Conservation (phyloP, 78 protist genomes). For the Planoprotostelium fungivorum region DNA sequence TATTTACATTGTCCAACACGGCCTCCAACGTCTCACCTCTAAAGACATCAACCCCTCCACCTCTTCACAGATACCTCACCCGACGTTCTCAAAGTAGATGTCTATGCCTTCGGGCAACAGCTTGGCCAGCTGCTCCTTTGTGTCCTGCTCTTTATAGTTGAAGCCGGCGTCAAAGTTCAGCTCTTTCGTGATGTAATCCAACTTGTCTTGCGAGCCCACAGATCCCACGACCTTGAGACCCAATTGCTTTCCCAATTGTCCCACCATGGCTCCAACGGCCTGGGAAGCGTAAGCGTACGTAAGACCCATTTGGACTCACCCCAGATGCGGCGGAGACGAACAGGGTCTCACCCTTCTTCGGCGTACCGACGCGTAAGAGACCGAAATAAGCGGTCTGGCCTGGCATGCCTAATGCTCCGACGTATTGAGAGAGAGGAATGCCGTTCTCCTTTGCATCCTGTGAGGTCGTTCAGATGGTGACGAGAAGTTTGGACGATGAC, state of each 20-base stretch:
- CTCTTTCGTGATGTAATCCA: conserved; percentile 8
- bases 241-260: conserved; percentile 23
- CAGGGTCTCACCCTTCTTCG: conserved; percentile 58
- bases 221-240: conserved; percentile 60
- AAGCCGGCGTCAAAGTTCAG: conserved; percentile 63
- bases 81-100: conserved; percentile 70
- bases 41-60: background rate
- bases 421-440: too few species aligned
- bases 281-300: background rate
- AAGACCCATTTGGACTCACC: conserved; percentile 20
- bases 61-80: conserved; percentile 2
- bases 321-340: conserved; percentile 62
- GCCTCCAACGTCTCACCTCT: conserved; percentile 50
- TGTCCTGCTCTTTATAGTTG: conserved; percentile 28
- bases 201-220: conserved; percentile 51
- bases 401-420: conserved; percentile 44
- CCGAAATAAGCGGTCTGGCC: conserved; percentile 57
- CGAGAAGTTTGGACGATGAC: too few species aligned
- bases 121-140: background rate
- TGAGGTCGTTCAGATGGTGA: too few species aligned
- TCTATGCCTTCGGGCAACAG: conserved; percentile 57
- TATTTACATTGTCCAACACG: conserved; percentile 17
- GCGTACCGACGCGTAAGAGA: conserved; percentile 29
- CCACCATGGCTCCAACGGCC: conserved; percentile 7
- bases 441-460: too few species aligned